A percentile compares a stretch with the other conserved stretches of the same genome.
phyloP scores from a whole-genome alignment of 2,329 filamentous ascomycete species.

The Penicillium sp. region DNA sequence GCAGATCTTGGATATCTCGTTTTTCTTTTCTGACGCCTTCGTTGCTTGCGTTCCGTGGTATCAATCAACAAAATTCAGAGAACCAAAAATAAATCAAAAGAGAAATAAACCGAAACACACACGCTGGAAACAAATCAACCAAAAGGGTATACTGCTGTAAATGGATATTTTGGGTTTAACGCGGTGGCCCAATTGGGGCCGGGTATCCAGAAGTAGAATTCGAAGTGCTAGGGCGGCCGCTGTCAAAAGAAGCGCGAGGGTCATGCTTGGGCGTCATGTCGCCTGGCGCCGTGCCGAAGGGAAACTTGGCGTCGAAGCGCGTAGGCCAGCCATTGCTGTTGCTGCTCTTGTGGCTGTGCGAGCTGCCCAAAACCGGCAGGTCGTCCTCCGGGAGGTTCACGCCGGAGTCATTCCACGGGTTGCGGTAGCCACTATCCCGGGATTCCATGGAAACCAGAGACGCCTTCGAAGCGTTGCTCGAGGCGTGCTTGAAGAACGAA shows the following conservation, averaged over 20 bases:
- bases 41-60: slow-evolving; percentile 32
- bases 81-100: slow-evolving; percentile 18
- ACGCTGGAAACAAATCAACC: slow-evolving; percentile 32
- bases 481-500: slow-evolving; percentile 89
- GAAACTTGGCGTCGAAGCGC: slow-evolving; percentile 62
- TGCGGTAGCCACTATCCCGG: slow-evolving; percentile 89
- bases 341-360: slow-evolving; percentile 64
- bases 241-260: slow-evolving; percentile 81
- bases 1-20: slow-evolving; percentile 30
- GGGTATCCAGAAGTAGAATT: slow-evolving; percentile 98
- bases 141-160: slow-evolving; percentile 48
- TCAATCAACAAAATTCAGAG: slow-evolving; percentile 22
- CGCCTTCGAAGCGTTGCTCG: slow-evolving; percentile 85
- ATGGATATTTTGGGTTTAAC: slow-evolving; percentile 62
- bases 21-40: slow-evolving; percentile 30
- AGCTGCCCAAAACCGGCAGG: slow-evolving; percentile 49
- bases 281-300: slow-evolving; percentile 64
- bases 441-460: slow-evolving; percentile 96
- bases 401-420: slow-evolving; percentile 97
- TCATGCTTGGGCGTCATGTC: slow-evolving; percentile 82
- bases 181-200: slow-evolving; percentile 84
- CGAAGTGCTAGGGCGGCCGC: slow-evolving; percentile 88
- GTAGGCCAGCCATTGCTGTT: slow-evolving; percentile 55
- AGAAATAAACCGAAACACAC: slow-evolving; percentile 38
- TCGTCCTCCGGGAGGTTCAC: slow-evolving; percentile 93